Percentiles rank a stretch among this genome's conserved stretches.
phyloP scores from a whole-genome alignment of 192 early-diverging fungal species.

The Rhizophagus sp. region DNA sequence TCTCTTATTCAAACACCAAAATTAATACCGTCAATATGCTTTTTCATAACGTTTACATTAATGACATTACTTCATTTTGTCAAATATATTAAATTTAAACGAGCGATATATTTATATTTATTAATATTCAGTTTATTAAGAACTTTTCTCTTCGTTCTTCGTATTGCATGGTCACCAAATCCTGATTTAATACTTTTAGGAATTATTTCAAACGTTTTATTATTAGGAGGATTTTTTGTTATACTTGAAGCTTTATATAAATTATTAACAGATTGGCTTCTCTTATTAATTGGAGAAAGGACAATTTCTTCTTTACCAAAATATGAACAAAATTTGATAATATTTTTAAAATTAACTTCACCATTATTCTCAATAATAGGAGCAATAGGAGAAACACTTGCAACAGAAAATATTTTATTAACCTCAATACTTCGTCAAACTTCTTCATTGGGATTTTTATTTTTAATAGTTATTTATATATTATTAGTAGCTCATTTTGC shows the following conservation, averaged over 20 bases:
- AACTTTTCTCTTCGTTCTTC: neutral
- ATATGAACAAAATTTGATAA: neutral
- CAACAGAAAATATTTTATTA: neutral
- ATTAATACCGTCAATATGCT: neutral
- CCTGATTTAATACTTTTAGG: neutral
- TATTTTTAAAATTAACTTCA: neutral
- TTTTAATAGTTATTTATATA: neutral
- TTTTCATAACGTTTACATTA: neutral
- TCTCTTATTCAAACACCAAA: neutral
- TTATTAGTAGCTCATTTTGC: slow-evolving; percentile 2
- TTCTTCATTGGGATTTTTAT: neutral
- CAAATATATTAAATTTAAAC: neutral
- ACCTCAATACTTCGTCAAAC: neutral
- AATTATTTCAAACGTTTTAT: neutral
- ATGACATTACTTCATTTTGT: neutral
- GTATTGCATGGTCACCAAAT: neutral
- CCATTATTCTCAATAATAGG: neutral
- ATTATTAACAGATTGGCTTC: neutral
- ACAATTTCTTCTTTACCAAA: neutral
- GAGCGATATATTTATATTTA: neutral
- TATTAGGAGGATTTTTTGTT: neutral
- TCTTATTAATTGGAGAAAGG: neutral
- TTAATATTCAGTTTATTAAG: neutral
- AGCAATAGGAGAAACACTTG: neutral
- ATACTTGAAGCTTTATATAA: neutral